Evolutionary conservation across 106 monocot species (phyloP).

Genomic region (Dioscorea dumetorum): DNA sequence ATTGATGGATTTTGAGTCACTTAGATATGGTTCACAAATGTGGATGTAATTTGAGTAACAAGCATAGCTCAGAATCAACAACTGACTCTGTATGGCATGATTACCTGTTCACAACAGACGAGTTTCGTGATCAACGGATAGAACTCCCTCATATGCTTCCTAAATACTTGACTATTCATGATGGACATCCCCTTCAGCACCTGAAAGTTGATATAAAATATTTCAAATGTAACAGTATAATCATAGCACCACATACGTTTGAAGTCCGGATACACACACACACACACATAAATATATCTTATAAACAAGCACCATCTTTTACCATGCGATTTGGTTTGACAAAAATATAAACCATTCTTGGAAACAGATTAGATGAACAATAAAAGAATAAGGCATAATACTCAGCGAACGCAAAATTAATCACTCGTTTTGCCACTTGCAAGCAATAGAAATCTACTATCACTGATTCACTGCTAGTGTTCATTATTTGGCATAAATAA

Average conservation of each 20-base stretch:
- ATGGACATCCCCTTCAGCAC: conserved; percentile 70
- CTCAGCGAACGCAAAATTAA: too few relatives aligned
- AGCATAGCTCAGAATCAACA: not conserved
- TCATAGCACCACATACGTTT: not conserved
- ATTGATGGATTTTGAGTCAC: not conserved
- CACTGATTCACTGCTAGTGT: too few relatives aligned
- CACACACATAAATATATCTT: not conserved
- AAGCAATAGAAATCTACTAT: too few relatives aligned
- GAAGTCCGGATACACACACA: not conserved
- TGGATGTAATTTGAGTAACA: not conserved
- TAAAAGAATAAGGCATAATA: too few relatives aligned
- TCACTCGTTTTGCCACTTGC: too few relatives aligned
- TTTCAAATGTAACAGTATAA: not conserved
- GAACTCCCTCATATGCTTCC: conserved; percentile 63
- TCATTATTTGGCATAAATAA: too few relatives aligned
- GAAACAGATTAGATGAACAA: too few relatives aligned
- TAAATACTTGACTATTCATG: conserved; percentile 70
- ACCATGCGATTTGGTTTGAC: too few relatives aligned
- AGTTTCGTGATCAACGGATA: conserved; percentile 82
- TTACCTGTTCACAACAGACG: conserved; percentile 87
- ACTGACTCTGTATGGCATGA: not conserved
- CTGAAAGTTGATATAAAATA: conserved; percentile 16
- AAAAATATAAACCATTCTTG: too few relatives aligned
- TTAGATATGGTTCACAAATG: not conserved
- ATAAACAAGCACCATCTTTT: not conserved